Base-by-base conservation (phyloP, 371 early-diverging fungal genomes). In the Mucor saturninus region DNA sequence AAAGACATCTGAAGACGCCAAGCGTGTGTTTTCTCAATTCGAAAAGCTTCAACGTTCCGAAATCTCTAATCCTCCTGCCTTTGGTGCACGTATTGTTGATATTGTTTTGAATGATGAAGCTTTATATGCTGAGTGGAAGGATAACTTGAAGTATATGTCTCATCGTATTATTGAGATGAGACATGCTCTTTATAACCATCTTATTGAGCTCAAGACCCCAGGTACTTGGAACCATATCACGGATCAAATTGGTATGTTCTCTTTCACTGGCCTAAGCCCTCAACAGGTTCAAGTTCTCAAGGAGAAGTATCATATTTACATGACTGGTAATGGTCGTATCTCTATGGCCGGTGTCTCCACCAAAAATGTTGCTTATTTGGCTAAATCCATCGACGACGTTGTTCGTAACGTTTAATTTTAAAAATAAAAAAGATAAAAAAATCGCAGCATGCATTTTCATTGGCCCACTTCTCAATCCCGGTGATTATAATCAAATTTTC, bases 231-330 rank as follows among this genome's bases (percentile, higher is more conserved):
- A 93, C 66, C 98, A 98, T 64, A 95, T 97, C 66, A 79, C 88
- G 10, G 88, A 91, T 60, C 98, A 98, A 77, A 96, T 96, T 67
- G 98, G 98, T 73, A 98, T 98, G 98, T 98, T 98, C 71, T 89
- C 91, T 8, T 98, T 89, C 80, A 97, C 98, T 5, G 98, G 98
- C 5, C 74, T 97, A 45, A 86, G 69, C 35, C 79, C 77, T 26
- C 48, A 71, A 28, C 93, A 95, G 72, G 94, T 92, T 62, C 81
- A 85, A 63, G 83, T 85, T 5, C 80, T 98, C 61, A 85, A 83
- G 62, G 88, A 90, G 39, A 87, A 95, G 74, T 93, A 91, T 75
- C 96, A 96, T 67, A 85, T 96, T 59, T 97, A 96, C 71, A 66
- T 98, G 86, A 93, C 95, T 26, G 92, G 91, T 56, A 95, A 95